phyloP scores from a whole-genome alignment of 2,329 filamentous ascomycete species.

The Fusarium lyarnte region DNA sequence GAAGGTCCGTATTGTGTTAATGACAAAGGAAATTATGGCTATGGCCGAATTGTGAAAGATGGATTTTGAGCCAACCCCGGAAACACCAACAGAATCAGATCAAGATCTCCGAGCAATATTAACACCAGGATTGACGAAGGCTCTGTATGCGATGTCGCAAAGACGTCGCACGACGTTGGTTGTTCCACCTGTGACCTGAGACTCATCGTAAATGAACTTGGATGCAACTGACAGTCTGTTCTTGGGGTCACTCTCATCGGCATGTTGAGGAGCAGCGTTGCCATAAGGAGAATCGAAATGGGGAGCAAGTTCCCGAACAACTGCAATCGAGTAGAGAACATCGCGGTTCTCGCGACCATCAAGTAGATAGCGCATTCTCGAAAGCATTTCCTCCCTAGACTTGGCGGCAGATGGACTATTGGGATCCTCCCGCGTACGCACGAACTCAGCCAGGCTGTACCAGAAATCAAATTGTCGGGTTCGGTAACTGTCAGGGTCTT shows the following conservation, averaged over 20 bases:
- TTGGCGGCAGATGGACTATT: conserved; percentile 54
- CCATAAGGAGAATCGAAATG: conserved; percentile 69
- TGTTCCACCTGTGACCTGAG: conserved; percentile 71
- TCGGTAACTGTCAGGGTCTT: conserved; percentile 62
- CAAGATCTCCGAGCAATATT: conserved; percentile 52
- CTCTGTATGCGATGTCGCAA: conserved; percentile 71
- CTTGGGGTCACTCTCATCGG: conserved; percentile 73
- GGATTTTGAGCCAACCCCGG: background rate
- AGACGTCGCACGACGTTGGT: conserved; percentile 78
- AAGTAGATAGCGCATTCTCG: conserved; percentile 73
- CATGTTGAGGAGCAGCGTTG: conserved; percentile 64
- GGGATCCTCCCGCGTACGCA: conserved; percentile 67
- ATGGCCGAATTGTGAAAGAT: background rate
- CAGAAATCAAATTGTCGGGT: conserved; percentile 81
- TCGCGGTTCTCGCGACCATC: conserved; percentile 88
- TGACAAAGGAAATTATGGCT: conserved; percentile 38
- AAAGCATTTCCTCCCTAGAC: conserved; percentile 72
- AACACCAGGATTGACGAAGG: conserved; percentile 64
- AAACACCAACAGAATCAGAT: background rate
- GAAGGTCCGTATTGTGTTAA: conserved; percentile 1
- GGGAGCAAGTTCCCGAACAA: conserved; percentile 78
- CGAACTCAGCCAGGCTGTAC: conserved; percentile 76
- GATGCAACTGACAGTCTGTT: conserved; percentile 75
- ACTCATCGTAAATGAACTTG: conserved; percentile 74
- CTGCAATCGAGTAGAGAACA: conserved; percentile 87